Evolutionary conservation across 805 yeast species (phyloP), one percentile per base, ranked within the genome.

Genomic region (Cyberlindnera euphorbiiphila): DNA sequence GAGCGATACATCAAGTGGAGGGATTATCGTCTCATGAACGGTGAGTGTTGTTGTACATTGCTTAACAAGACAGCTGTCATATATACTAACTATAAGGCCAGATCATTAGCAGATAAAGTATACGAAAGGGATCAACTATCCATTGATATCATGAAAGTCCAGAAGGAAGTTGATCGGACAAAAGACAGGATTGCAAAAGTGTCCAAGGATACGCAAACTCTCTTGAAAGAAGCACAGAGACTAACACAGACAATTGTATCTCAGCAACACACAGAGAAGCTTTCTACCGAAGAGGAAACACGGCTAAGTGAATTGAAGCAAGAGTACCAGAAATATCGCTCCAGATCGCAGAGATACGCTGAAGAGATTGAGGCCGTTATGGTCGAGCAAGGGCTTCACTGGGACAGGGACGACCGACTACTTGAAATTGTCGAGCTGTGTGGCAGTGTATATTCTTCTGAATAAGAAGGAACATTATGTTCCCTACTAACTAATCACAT

Each of bases 321-420:
- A 3, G 34, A 42, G n/a, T 22, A 43, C 11, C 24, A 32, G 16
- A 21, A 17, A 7, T 36, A 42, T 7, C 38, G 35, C n/a, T 25
- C 17, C 8, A 39, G 36, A n/a, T 39, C 45, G 1, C 25, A 23
- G 17, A 14, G 21, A 13, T 22, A 39, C 7, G 40, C 50, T 1
- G 52, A 49, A 9, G 38, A 48, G 14, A 59, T 64, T 7, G 49
- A 55, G 7, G 54, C 57, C 16, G 39, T 62, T 19, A 50, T 67
- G 0, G 54, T 66, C 1, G 56, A 67, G 10, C 43, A 59, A 23
- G 62, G 66, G 3, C 40, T 60, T 2, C 52, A 66, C 38, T 53
- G 69, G 56, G 42, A 45, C 9, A 36, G 50, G 1, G 65, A 66
- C 38, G 54, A 53, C 6, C 41, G 37, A 9, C 37, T 66, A 20